A percentile compares a stretch with the other conserved stretches of the same genome.
phyloP scores from a whole-genome alignment of 352 stramenopile species.

The Phytophthora boehmeriae region DNA sequence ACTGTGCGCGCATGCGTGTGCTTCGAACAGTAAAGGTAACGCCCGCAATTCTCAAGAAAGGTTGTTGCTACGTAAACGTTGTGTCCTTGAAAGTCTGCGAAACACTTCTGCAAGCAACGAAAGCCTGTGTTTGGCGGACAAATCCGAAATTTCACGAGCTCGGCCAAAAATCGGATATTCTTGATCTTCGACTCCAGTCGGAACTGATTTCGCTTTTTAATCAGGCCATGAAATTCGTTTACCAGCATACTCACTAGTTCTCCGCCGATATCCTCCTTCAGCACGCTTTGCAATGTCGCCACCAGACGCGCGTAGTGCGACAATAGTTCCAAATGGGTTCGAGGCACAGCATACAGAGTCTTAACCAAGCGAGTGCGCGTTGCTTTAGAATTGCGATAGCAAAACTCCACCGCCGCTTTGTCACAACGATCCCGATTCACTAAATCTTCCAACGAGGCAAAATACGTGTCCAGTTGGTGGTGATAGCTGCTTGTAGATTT shows the following conservation, averaged over 20 bases:
- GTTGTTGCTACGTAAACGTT: constrained; percentile 97
- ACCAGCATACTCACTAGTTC: constrained; percentile 93
- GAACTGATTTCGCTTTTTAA: constrained; percentile 95
- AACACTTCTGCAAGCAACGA: constrained; percentile 92
- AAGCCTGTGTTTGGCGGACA: constrained; percentile 95
- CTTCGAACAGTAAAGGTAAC: constrained; percentile 96
- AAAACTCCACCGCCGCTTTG: constrained; percentile 96
- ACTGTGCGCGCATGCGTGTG: constrained; percentile 92
- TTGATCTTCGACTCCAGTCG: constrained; percentile 94
- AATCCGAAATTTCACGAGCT: constrained; percentile 97
- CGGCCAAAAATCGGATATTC: constrained; percentile 95
- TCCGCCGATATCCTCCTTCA: constrained; percentile 91
- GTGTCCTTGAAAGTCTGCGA: constrained; percentile 95
- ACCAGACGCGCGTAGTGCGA: constrained; percentile 95
- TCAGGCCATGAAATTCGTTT: constrained; percentile 94
- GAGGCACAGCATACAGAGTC: constrained; percentile 94
- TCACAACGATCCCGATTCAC: constrained; percentile 95
- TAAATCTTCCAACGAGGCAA: constrained; percentile 93
- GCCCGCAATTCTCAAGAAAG: constrained; percentile 96
- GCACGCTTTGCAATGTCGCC: constrained; percentile 92
- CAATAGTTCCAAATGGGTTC: constrained; percentile 94
- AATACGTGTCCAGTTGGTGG: constrained; percentile 93
- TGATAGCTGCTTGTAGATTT: constrained; percentile 74
- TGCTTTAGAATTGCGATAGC: constrained; percentile 95
- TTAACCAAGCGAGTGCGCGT: constrained; percentile 91